Conservation (phyloP, 768 basidiomycete genomes). For the Mrakia blollopis region DNA sequence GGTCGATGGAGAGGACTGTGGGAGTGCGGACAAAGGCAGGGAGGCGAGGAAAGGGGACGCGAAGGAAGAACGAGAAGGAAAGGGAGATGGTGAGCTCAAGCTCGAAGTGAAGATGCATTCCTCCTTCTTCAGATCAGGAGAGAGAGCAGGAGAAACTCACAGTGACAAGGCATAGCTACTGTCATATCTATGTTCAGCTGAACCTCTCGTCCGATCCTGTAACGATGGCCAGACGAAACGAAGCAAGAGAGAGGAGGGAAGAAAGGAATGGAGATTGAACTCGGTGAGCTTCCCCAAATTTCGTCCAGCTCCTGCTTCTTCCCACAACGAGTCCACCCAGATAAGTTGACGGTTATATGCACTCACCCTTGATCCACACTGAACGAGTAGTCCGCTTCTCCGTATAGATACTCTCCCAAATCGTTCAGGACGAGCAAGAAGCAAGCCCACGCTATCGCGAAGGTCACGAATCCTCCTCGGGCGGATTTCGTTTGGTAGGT, state of each 20-base stretch:
- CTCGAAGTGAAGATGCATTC: neutral
- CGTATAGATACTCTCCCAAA: conserved; percentile 84
- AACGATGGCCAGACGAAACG: neutral
- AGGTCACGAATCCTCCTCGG: conserved; percentile 72
- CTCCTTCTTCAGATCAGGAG: neutral
- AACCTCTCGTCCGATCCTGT: conserved; percentile 54
- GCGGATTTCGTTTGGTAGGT: conserved; percentile 75
- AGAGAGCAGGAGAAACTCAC: neutral
- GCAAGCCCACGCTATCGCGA: conserved; percentile 61
- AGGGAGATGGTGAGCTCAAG: neutral
- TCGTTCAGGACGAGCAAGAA: conserved; percentile 79
- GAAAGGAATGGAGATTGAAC: neutral
- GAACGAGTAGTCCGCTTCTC: conserved; percentile 86
- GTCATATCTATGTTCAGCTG: conserved; percentile 81
- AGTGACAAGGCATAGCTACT: conserved; percentile 33
- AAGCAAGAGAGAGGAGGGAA: neutral
- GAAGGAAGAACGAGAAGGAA: too few species aligned
- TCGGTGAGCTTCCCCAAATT: neutral
- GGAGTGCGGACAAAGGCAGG: neutral
- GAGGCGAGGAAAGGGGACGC: neutral
- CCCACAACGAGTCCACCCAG: neutral
- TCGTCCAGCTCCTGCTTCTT: neutral
- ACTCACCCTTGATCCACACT: conserved; percentile 60
- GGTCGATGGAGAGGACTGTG: conserved; percentile 75
- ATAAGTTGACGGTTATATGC: neutral